Evolutionary conservation across 108 stramenopile genomes (phyloP).

Genomic region (Mediolabrus comicus): DNA sequence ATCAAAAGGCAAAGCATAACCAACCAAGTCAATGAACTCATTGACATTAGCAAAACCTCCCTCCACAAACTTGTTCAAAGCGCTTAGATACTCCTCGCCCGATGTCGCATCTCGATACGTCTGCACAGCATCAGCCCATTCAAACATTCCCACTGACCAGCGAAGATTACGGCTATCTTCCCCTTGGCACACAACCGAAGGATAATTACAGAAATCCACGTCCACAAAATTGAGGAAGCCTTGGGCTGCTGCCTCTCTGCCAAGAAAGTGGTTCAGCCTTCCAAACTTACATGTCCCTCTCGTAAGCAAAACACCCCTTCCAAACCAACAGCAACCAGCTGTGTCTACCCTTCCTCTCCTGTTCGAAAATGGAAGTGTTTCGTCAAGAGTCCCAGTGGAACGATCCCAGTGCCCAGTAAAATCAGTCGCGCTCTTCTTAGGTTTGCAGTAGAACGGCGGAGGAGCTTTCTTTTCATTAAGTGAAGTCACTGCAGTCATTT

Average conservation of each 20-base stretch:
- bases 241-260: conserved; percentile 5
- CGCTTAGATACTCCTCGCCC: conserved; percentile 17
- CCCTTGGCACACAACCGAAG: conserved; percentile 35
- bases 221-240: conserved; percentile 16
- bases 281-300: conserved; percentile 46
- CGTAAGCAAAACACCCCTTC: conserved; percentile 42
- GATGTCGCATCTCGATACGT: conserved; percentile 3
- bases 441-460: conserved; percentile 15
- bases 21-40: conserved; percentile 28
- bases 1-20: conserved; percentile 11
- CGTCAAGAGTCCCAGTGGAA: not conserved
- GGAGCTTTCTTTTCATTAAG: conserved; percentile 4
- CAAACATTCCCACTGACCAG: conserved; percentile 40
- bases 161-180: conserved; percentile 21
- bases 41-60: conserved; percentile 11
- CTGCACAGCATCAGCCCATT: conserved; percentile 40
- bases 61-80: conserved; percentile 20
- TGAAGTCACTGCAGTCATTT: conserved; percentile 11
- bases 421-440: conserved; percentile 14
- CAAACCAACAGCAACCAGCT: conserved; percentile 47
- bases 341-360: conserved; percentile 30
- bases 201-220: conserved; percentile 37
- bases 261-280: conserved; percentile 33
- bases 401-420: conserved; percentile 31
- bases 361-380: conserved; percentile 22